Base-by-base conservation (phyloP, 176 grass and related monocot genomes). In the Aegilops bicornis region DNA sequence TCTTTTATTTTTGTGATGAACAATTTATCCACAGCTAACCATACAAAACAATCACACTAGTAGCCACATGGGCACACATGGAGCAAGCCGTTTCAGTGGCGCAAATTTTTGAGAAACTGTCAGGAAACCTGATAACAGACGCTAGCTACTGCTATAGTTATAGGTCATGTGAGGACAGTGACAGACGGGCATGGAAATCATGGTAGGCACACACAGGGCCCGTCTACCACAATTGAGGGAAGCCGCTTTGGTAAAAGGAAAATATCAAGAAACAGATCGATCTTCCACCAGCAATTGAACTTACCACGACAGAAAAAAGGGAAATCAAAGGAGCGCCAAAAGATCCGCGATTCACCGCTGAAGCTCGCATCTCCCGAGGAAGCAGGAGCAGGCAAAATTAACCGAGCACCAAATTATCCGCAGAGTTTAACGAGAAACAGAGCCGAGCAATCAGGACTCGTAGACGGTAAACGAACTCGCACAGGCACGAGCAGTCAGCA, bases 71-170 rank as follows among this genome's bases (percentile, higher is more conserved):
- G 64, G 23, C 52, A 72, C 24, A 80, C 5, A 23, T 82, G n/a
- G 7, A 77, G 9, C 35, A 30, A 43, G 47, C 11, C 31, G 8
- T 14, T 64, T 78, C 62, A 30, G 14, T 37, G 35, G 7, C 36
- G 40, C 19, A 63, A 42, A 79, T 71, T 73, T 37, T 35, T 39
- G 10, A 66, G 47, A 85, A 86, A 80, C 25, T 13, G 65, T 3
- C 73, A 84, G 66, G 39, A 80, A 37, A 39, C 30, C 84, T 71
- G 11, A 75, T 58, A 82, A 13, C 31, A 82, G 78, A 79, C 56
- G 19, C 16, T 56, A 52, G 45, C 45, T 48, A 48, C 13, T 37
- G 37, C 29, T 39, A 36, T 75, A 50, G 42, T 79, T 40, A 8
- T 35, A 73, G 74, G 19, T 22, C 79, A 79, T 42, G 65, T 24